Base-by-base conservation (phyloP, 352 stramenopile genomes). In the Plasmopara viticola region DNA sequence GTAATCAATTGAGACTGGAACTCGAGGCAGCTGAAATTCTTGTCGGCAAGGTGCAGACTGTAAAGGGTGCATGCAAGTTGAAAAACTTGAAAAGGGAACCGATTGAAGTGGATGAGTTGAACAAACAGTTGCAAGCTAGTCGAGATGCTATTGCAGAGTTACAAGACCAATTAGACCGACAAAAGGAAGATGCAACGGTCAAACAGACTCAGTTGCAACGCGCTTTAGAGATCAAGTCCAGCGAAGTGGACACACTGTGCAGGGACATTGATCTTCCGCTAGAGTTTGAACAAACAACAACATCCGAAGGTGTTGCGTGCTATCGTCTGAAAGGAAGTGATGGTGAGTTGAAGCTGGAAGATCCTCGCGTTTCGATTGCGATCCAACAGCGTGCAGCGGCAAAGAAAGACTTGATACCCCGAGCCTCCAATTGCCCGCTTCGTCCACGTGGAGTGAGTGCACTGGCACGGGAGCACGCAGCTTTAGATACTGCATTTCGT, bases 211-310 rank as follows among this genome's bases (percentile, higher is more conserved):
- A 72, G 28, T 61, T 86, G 12, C 64, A 73, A 46, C 68, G 62
- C 5, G 70, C 72, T 10, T 62, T 79, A 13, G 47, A 66, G 1
- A 68, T 86, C n/a, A 87, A 86, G 46, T 41, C 75, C 1, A 73
- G 68, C 13, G 70, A 87, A 17, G 53, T 87, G 6, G 74, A 87
- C 28, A 54, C 64, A 8, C 54, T 87, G 0, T 87, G 77, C 45
- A 64, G 49, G n/a, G 50, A 62, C 33, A 44, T 87, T n/a, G 60
- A 72, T 31, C 39, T 87, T 0, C 66, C 74, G 0, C 14, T 43
- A 17, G 55, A 54, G 4, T 80, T 74, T 53, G 65, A 86, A 31
- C 66, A 69, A 25, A 40, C 63, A 9, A 78, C 72, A 40, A 79
- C 82, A 29, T 60, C 66, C 14, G 68, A 84, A 49, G 72, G 71